These are phyloP conservation scores for Fusarium neocosmosporiellum DNA, from an alignment of 2,329 filamentous ascomycete genomes.

Conservation along the genomic window DNA sequence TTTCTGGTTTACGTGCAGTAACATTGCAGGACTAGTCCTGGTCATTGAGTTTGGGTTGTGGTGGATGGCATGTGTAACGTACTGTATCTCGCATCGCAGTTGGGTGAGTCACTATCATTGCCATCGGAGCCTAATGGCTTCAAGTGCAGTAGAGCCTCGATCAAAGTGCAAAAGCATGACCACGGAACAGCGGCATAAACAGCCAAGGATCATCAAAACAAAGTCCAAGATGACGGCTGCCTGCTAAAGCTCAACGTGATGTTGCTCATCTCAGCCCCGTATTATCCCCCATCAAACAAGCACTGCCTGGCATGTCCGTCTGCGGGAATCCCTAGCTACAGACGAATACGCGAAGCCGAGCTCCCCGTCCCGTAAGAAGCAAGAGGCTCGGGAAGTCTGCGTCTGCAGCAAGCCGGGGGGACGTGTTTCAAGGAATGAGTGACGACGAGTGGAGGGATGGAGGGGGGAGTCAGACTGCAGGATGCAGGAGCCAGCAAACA, in stretches of 20 bases:
- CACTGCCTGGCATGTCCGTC: slow-evolving; percentile 29
- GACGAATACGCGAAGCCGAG: slow-evolving; percentile 29
- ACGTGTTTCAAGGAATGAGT: slow-evolving; percentile 10
- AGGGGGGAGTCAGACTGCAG: slow-evolving; percentile 3
- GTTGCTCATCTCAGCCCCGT: background rate
- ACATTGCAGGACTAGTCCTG: background rate
- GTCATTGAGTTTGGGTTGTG: slow-evolving; percentile 1
- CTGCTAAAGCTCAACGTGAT: background rate
- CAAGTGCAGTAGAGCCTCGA: slow-evolving; percentile 17
- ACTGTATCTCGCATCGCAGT: slow-evolving; percentile 8
- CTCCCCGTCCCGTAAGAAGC: slow-evolving; percentile 13
- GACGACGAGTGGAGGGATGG: slow-evolving; percentile 6
- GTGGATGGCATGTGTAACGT: slow-evolving; percentile 5
- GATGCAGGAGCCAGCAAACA: slow-evolving; percentile 1
- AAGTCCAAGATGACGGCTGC: slow-evolving; percentile 2
- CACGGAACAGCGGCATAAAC: background rate
- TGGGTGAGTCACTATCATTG: slow-evolving; percentile 30
- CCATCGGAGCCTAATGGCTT: background rate
- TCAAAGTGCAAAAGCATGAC: slow-evolving; percentile 7
- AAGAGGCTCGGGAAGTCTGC: slow-evolving; percentile 21
- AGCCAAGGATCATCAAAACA: background rate
- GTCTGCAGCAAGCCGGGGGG: slow-evolving; percentile 20
- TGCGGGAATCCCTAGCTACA: slow-evolving; percentile 19
- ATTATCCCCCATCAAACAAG: background rate
- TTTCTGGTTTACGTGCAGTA: slow-evolving; percentile 22